Conservation (phyloP, 2,329 filamentous ascomycete genomes). For the Fusarium temperatum region DNA sequence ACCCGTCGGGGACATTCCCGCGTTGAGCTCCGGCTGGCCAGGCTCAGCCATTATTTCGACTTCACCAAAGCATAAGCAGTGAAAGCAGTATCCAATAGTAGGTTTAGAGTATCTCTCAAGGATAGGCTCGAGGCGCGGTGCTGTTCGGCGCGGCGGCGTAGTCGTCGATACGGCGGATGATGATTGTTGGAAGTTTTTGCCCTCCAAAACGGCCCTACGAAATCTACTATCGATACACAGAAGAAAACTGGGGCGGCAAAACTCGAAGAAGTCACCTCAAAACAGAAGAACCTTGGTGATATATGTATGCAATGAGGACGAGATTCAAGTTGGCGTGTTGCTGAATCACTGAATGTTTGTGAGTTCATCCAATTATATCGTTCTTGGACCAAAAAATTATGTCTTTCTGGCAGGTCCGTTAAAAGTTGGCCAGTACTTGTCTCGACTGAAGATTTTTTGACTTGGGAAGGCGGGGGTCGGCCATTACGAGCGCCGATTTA, state of each 20-base stretch:
- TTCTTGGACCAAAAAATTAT: not conserved
- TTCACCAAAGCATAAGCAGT: constrained; percentile 41
- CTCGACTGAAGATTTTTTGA: constrained; percentile 2
- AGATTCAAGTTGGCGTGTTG: not conserved
- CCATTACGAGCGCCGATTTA: not conserved
- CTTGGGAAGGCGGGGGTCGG: constrained; percentile 1
- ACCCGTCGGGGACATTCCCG: constrained; percentile 48
- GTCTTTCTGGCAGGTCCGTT: not conserved
- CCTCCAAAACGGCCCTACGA: constrained; percentile 16
- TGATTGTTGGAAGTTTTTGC: constrained; percentile 54
- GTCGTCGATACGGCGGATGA: constrained; percentile 38
- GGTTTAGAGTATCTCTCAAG: constrained; percentile 24
- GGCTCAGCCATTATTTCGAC: constrained; percentile 54
- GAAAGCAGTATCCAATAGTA: not conserved
- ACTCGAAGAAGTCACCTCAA: constrained; percentile 33
- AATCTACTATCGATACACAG: constrained; percentile 51
- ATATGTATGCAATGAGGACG: not conserved
- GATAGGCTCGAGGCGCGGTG: constrained; percentile 32
- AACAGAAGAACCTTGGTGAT: constrained; percentile 1
- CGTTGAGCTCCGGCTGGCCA: constrained; percentile 49
- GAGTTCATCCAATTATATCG: no score
- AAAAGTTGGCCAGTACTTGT: not conserved
- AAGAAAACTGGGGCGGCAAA: constrained; percentile 36
- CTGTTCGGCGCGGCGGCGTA: constrained; percentile 32
- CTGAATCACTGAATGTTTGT: not conserved